A percentile compares a stretch with the other conserved stretches of the same genome.
Evolutionary conservation across 2,329 filamentous ascomycete genomes (phyloP).

Genomic region (Ascochyta koolunga): DNA sequence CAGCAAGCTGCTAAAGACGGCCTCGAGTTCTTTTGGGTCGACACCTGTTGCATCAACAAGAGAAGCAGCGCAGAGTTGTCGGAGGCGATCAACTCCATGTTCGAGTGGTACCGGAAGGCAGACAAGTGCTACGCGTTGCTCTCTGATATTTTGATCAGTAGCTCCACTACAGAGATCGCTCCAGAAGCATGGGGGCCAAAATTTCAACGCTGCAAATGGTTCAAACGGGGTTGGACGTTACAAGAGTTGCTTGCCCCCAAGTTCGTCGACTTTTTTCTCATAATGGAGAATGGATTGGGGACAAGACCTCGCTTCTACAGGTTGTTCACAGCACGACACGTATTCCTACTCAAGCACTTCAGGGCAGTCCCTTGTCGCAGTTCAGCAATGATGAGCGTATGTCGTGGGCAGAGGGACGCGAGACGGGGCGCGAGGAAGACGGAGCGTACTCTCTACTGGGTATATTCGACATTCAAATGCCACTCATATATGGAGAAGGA

Average conservation of each 20-base stretch:
- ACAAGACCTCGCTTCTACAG: not conserved
- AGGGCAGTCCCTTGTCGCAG: not conserved
- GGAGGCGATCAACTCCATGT: conserved; percentile 18
- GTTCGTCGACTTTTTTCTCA: not conserved
- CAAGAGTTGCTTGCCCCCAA: not conserved
- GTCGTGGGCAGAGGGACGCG: not conserved
- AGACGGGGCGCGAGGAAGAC: not conserved
- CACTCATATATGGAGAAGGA: not conserved
- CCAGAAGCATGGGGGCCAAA: not conserved
- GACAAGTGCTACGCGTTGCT: conserved; percentile 17
- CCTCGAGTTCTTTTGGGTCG: conserved; percentile 13
- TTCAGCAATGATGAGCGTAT: not conserved
- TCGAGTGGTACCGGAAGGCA: conserved; percentile 19
- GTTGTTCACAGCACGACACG: not conserved
- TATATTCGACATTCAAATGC: not conserved
- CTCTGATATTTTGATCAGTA: conserved; percentile 1
- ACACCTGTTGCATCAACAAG: conserved; percentile 24
- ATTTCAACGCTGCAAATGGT: not conserved
- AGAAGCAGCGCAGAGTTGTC: conserved; percentile 12
- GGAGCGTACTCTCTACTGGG: not conserved
- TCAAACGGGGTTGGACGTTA: not conserved
- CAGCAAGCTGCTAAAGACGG: not conserved
- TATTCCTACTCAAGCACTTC: not conserved
- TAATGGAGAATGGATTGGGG: not conserved
- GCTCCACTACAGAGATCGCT: not conserved